Percentiles rank a stretch among this genome's conserved stretches.
phyloP scores from a whole-genome alignment of 805 yeast species.

The Saccharomycodes ludwigii region DNA sequence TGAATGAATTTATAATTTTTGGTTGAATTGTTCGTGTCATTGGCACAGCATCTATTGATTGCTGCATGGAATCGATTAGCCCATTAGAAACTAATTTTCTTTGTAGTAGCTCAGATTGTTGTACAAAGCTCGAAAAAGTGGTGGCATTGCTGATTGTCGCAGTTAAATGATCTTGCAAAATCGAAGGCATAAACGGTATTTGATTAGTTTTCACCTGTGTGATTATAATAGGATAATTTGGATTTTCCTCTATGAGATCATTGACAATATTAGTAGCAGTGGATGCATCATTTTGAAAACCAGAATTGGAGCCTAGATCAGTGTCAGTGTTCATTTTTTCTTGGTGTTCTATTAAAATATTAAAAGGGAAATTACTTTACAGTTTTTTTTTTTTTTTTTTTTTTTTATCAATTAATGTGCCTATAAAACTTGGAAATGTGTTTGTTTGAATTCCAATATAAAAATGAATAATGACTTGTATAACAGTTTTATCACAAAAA shows the following conservation, averaged over 20 bases:
- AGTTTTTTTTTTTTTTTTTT: too few species aligned
- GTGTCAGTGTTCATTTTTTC: too few species aligned
- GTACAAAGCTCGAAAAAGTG: conserved; percentile 15
- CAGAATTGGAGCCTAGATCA: too few species aligned
- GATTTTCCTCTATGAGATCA: conserved; percentile 11
- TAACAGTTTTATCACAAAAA: too few species aligned
- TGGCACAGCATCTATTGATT: conserved; percentile 12
- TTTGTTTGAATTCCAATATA: too few species aligned
- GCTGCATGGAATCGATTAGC: conserved; percentile 13
- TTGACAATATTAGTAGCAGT: too few species aligned
- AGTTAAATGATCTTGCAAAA: conserved; percentile 17
- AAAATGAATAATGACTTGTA: too few species aligned
- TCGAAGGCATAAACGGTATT: conserved; percentile 8
- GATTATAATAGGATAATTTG: conserved; percentile 16
- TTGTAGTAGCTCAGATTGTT: conserved; percentile 17
- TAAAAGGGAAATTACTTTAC: too few species aligned
- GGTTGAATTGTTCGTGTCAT: conserved; percentile 6
- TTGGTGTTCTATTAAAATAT: too few species aligned
- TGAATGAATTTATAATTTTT: conserved; percentile 6
- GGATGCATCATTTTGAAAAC: too few species aligned
- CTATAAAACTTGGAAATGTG: too few species aligned
- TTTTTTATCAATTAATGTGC: too few species aligned
- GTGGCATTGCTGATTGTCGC: conserved; percentile 17
- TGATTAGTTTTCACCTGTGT: conserved; percentile 12
- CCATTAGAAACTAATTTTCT: conserved; percentile 19